Conservation (phyloP, 2,329 filamentous ascomycete genomes). For the Fusarium domesticum region DNA sequence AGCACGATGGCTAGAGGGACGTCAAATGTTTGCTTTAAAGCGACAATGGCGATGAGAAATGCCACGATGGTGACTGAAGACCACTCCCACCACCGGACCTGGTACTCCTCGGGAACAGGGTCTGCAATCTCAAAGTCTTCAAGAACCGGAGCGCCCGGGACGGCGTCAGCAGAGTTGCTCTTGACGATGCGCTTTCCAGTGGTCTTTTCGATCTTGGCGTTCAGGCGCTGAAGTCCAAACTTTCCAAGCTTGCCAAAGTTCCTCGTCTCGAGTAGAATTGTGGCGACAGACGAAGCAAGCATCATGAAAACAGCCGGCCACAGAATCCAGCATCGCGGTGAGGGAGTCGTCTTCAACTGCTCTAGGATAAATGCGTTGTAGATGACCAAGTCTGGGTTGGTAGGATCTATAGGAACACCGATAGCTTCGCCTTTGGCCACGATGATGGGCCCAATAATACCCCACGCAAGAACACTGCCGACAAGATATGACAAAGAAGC, state of each 20-base stretch:
- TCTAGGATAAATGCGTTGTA: neutral
- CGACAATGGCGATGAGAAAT: neutral
- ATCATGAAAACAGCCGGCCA: slow-evolving; percentile 2
- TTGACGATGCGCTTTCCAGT: neutral
- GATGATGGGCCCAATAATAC: neutral
- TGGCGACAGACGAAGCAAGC: neutral
- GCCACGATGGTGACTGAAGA: neutral
- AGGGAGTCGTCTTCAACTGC: neutral
- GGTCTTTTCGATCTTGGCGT: neutral
- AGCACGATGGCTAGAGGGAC: neutral
- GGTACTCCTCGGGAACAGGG: neutral
- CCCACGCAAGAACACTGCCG: neutral
- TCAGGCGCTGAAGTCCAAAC: neutral
- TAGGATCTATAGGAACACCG: neutral
- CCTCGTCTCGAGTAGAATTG: neutral
- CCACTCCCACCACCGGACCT: slow-evolving; percentile 2
- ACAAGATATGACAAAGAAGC: neutral
- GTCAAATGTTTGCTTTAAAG: neutral
- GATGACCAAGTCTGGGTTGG: neutral
- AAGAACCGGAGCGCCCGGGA: too few species aligned
- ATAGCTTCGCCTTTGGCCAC: neutral
- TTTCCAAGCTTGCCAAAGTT: neutral
- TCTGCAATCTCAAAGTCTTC: neutral
- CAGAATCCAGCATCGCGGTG: neutral
- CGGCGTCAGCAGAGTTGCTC: neutral